These are phyloP conservation scores for Pisolithus sp. DNA, from an alignment of 768 basidiomycete species.

Conservation along the genomic window DNA sequence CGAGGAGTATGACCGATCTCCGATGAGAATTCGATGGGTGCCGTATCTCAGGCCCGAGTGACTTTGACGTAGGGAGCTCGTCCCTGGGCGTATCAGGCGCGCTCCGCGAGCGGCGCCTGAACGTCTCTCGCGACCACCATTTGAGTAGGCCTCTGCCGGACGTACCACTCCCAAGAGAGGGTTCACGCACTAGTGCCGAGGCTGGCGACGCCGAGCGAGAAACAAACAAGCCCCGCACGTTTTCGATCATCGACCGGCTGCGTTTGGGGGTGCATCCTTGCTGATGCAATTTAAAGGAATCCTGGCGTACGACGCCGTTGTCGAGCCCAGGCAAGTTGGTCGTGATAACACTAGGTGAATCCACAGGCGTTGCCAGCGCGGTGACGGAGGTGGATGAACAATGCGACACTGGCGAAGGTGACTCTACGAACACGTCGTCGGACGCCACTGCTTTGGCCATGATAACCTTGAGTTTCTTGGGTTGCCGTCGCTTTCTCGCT, in stretches of 20 bases:
- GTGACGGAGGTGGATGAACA: slow-evolving; percentile 29
- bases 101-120: slow-evolving; percentile 48
- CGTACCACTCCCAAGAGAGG: slow-evolving; percentile 22
- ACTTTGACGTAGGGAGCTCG: slow-evolving; percentile 24
- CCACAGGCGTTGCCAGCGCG: slow-evolving; percentile 19
- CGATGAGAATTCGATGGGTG: slow-evolving; percentile 8
- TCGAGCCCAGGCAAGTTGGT: slow-evolving; percentile 8
- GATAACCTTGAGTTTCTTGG: slow-evolving; percentile 25
- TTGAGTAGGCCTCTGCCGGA: slow-evolving; percentile 30
- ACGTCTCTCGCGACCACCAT: slow-evolving; percentile 45
- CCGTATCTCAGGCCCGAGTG: slow-evolving; percentile 13
- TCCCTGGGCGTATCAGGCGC: slow-evolving; percentile 39
- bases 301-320: slow-evolving; percentile 19
- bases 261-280: slow-evolving; percentile 33
- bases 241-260: slow-evolving; percentile 52
- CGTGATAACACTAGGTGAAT: slow-evolving; percentile 10
- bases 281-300: slow-evolving; percentile 18
- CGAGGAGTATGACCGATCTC: slow-evolving; percentile 20
- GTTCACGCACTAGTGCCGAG: slow-evolving; percentile 21
- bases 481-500: slow-evolving; percentile 16
- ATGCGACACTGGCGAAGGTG: slow-evolving; percentile 36
- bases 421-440: slow-evolving; percentile 21
- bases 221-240: slow-evolving; percentile 55
- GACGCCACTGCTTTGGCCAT: slow-evolving; percentile 13
- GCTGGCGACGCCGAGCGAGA: slow-evolving; percentile 40